Conservation (phyloP, 2,329 filamentous ascomycete genomes). For the Reticulascus tulasneorum region DNA sequence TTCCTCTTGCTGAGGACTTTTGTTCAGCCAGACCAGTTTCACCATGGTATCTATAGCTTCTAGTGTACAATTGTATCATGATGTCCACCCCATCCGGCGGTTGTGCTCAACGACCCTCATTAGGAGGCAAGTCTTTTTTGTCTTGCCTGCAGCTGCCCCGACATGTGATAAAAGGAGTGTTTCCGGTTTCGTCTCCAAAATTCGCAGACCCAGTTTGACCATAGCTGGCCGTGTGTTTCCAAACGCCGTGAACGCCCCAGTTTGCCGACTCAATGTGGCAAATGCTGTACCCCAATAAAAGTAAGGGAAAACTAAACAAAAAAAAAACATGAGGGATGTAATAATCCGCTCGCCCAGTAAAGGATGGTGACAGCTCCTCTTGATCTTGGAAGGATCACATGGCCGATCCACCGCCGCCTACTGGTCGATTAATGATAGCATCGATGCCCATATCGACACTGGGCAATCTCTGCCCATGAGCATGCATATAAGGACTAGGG, state of each 20-base stretch:
- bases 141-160: conserved; percentile 1
- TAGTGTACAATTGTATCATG: conserved; percentile 8
- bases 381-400: conserved; percentile 6
- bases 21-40: conserved; percentile 2
- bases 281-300: conserved; percentile 1
- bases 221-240: too few species aligned
- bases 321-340: conserved; percentile 1
- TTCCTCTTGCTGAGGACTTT: neutral
- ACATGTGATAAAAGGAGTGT: conserved; percentile 4
- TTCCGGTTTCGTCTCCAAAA: neutral
- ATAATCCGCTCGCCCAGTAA: too few species aligned
- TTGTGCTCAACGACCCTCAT: conserved; percentile 5
- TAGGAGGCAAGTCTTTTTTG: conserved; percentile 2
- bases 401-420: conserved; percentile 19
- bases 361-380: neutral
- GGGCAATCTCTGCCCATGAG: conserved; percentile 42
- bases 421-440: conserved; percentile 52
- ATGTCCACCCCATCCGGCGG: neutral
- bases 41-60: conserved; percentile 15
- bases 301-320: conserved; percentile 7
- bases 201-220: too few species aligned
- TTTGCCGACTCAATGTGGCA: too few species aligned
- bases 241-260: too few species aligned
- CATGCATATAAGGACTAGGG: conserved; percentile 16
- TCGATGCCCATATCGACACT: conserved; percentile 60